Evolutionary conservation across 225 moss, liverwort and hornwort genomes (phyloP).

Genomic region (Polytrichum formosum): DNA sequence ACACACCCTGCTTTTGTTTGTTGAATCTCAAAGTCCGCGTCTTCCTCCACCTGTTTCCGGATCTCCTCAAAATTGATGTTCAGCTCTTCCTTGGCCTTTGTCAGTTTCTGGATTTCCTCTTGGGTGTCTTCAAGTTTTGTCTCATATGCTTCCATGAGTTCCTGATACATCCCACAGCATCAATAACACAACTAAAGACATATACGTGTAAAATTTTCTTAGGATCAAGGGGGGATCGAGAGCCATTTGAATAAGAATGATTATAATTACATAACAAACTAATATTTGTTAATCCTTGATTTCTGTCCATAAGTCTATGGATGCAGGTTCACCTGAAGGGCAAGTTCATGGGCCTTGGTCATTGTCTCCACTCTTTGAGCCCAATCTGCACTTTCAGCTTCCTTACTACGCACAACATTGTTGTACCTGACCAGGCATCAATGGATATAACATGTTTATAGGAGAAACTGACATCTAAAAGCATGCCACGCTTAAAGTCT

Average conservation of each 20-base stretch:
- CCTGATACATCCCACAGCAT: conserved; percentile 26
- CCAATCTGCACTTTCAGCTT: conserved; percentile 26
- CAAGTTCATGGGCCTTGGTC: conserved; percentile 33
- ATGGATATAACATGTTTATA: background rate
- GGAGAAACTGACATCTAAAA: too few relatives aligned
- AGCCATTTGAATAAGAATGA: too few relatives aligned
- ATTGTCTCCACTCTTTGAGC: conserved; percentile 28
- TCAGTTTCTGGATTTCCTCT: conserved; percentile 40
- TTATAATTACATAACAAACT: too few relatives aligned
- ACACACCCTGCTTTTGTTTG: conserved; percentile 58
- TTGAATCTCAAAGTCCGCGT: conserved; percentile 69
- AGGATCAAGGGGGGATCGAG: too few relatives aligned
- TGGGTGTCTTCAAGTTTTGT: conserved; percentile 57
- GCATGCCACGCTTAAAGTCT: too few relatives aligned
- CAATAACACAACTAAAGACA: too few relatives aligned
- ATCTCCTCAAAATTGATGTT: conserved; percentile 58
- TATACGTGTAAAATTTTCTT: too few relatives aligned
- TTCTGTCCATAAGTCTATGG: too few relatives aligned
- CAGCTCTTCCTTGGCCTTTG: conserved; percentile 46
- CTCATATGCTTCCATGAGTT: conserved; percentile 76
- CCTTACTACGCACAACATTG: conserved; percentile 23
- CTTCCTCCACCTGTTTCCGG: conserved; percentile 69
- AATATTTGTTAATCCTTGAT: too few relatives aligned
- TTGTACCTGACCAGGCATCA: conserved; percentile 21
- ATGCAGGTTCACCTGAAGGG: conserved; percentile 16